Evolutionary conservation across 208 protist genomes (phyloP).

Genomic region (Acanthamoeba healyi): DNA sequence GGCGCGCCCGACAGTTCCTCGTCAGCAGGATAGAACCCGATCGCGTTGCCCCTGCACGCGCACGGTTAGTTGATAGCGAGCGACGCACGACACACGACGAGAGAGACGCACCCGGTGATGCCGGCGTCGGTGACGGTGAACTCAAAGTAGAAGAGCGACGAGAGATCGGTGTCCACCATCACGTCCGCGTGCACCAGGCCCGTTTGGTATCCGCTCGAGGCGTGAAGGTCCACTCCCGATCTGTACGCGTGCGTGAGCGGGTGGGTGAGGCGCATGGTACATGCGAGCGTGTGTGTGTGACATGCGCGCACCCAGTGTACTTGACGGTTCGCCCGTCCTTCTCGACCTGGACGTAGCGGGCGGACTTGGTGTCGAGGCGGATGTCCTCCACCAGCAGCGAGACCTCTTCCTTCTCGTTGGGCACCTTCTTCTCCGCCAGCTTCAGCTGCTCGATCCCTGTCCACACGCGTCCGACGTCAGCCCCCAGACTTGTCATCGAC

Average conservation of each 20-base stretch:
- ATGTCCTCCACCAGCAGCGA: slow-evolving; percentile 10
- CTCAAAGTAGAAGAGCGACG: slow-evolving; percentile 43
- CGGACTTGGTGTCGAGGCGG: background rate
- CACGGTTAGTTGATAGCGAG: background rate
- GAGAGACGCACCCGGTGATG: background rate
- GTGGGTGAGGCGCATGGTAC: too few species aligned
- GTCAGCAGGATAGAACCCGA: slow-evolving; percentile 25
- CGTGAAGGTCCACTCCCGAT: slow-evolving; percentile 10
- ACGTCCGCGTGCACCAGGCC: slow-evolving; percentile 3
- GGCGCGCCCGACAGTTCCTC: background rate
- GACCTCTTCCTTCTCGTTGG: background rate
- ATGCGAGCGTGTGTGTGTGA: background rate
- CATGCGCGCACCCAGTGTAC: slow-evolving; percentile 9
- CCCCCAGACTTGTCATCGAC: background rate
- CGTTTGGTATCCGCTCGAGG: slow-evolving; percentile 33
- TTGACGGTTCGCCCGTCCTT: slow-evolving; percentile 3
- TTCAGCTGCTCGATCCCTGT: slow-evolving; percentile 42
- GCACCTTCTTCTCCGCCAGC: background rate
- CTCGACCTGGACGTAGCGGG: background rate
- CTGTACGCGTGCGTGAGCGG: background rate
- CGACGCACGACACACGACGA: background rate
- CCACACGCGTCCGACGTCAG: background rate
- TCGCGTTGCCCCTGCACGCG: background rate
- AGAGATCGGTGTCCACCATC: slow-evolving; percentile 42
- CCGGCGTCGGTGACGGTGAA: slow-evolving; percentile 39